Percentiles rank a stretch among this genome's conserved stretches.
Evolutionary conservation across 2,329 filamentous ascomycete species (phyloP).

Genomic region (Chaetomium sp.): DNA sequence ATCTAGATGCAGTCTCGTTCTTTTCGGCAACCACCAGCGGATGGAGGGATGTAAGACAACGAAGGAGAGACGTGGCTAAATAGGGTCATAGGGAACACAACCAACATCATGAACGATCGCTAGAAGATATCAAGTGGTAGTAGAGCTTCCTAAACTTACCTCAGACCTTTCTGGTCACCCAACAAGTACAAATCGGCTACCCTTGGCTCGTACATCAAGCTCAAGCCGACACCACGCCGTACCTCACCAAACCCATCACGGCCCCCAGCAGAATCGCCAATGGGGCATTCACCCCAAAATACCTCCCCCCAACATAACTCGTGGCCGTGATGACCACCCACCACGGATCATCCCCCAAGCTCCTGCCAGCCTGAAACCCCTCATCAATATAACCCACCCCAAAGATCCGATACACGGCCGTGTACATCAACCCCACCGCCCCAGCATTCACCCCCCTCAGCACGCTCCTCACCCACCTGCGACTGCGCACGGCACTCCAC

Average conservation of each 20-base stretch:
- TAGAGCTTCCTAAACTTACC: too few relatives aligned
- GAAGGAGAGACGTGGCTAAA: not conserved
- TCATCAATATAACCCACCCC: slow-evolving; percentile 59
- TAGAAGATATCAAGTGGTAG: too few relatives aligned
- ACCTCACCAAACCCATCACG: slow-evolving; percentile 51
- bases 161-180: too few relatives aligned
- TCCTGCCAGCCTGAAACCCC: slow-evolving; percentile 51
- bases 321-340: slow-evolving; percentile 62
- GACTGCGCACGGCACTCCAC: slow-evolving; percentile 54
- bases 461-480: slow-evolving; percentile 50
- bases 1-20: too few relatives aligned
- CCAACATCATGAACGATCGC: too few relatives aligned
- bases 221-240: slow-evolving; percentile 43
- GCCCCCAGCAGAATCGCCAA: slow-evolving; percentile 50
- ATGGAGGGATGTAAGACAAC: too few relatives aligned
- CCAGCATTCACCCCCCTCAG: slow-evolving; percentile 61
- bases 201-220: too few relatives aligned
- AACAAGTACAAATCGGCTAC: too few relatives aligned
- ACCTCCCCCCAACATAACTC: slow-evolving; percentile 50
- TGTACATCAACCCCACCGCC: slow-evolving; percentile 64
- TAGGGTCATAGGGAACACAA: too few relatives aligned
- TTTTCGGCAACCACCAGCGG: too few relatives aligned
- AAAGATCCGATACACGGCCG: slow-evolving; percentile 65
- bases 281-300: slow-evolving; percentile 49
- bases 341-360: slow-evolving; percentile 61